phyloP scores from a whole-genome alignment of 306 rosid genomes.

The Nissolia schottii region DNA sequence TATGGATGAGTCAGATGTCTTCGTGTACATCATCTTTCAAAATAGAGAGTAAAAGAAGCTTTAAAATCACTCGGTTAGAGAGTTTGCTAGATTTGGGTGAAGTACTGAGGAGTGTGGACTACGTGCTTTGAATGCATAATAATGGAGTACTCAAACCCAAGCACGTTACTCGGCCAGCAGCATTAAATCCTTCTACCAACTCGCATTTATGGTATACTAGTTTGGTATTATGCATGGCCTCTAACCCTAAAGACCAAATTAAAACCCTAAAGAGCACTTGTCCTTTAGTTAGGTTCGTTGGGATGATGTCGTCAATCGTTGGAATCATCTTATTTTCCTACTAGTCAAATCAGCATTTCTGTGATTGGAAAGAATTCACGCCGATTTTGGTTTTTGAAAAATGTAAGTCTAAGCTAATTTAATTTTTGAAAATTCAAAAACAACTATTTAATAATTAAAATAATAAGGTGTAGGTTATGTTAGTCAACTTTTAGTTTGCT shows the following conservation, averaged over 20 bases:
- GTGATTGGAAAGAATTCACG: too few relatives aligned
- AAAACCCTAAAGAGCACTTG: not conserved
- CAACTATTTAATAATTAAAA: too few relatives aligned
- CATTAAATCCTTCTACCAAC: slow-evolving; percentile 25
- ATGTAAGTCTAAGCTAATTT: too few relatives aligned
- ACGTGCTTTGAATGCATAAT: slow-evolving; percentile 26
- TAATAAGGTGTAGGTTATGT: too few relatives aligned
- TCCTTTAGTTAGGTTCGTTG: not conserved
- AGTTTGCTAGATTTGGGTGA: not conserved
- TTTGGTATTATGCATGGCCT: slow-evolving; percentile 2
- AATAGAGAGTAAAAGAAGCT: not conserved
- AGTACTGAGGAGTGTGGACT: not conserved
- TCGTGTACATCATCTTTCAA: not conserved
- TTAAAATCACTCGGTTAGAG: not conserved
- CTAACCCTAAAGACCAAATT: not conserved
- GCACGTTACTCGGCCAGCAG: slow-evolving; percentile 14
- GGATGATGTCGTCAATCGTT: not conserved
- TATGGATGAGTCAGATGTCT: too few relatives aligned
- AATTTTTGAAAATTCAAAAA: too few relatives aligned
- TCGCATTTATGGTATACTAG: slow-evolving; percentile 9
- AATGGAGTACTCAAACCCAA: slow-evolving; percentile 10
- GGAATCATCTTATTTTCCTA: not conserved
- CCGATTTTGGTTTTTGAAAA: too few relatives aligned
- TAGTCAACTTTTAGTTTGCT: too few relatives aligned
- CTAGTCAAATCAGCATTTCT: not conserved